Conservation (phyloP, 371 early-diverging fungal species). For the Saksenaea oblongispora region DNA sequence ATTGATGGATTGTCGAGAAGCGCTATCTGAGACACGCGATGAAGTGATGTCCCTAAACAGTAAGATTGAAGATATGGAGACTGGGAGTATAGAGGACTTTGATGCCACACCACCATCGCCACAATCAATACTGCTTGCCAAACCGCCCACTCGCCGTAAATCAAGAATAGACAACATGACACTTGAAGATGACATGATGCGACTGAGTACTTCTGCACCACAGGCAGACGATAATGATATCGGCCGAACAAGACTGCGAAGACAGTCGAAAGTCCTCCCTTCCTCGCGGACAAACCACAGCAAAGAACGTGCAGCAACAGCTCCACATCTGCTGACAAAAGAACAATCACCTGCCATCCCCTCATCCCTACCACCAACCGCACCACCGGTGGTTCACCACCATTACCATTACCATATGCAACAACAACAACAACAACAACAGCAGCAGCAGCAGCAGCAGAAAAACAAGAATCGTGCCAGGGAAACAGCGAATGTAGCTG, state of each 20-base stretch:
- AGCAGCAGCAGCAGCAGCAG: slow-evolving; percentile 7
- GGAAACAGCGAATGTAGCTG: neutral
- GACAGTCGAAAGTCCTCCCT: slow-evolving; percentile 1
- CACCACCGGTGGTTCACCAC: slow-evolving; percentile 32
- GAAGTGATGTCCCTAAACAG: slow-evolving; percentile 29
- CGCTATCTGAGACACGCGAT: slow-evolving; percentile 32
- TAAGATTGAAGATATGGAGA: slow-evolving; percentile 23
- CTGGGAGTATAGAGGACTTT: neutral
- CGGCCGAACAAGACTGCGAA: neutral
- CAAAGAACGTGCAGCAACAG: neutral
- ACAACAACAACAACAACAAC: slow-evolving; percentile 7
- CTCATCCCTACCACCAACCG: slow-evolving; percentile 15
- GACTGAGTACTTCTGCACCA: neutral
- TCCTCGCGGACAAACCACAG: neutral
- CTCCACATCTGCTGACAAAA: neutral
- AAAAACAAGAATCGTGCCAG: neutral
- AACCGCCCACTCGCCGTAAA: neutral
- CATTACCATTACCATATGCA: slow-evolving; percentile 39
- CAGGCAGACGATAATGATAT: neutral
- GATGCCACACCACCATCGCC: slow-evolving; percentile 6
- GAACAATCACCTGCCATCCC: slow-evolving; percentile 16
- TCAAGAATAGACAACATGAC: neutral
- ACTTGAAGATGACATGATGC: neutral
- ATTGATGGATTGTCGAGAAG: slow-evolving; percentile 37
- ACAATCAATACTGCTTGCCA: neutral